Evolutionary conservation across 495 filamentous ascomycete genomes (phyloP).

Genomic region (Tuber brumale): DNA sequence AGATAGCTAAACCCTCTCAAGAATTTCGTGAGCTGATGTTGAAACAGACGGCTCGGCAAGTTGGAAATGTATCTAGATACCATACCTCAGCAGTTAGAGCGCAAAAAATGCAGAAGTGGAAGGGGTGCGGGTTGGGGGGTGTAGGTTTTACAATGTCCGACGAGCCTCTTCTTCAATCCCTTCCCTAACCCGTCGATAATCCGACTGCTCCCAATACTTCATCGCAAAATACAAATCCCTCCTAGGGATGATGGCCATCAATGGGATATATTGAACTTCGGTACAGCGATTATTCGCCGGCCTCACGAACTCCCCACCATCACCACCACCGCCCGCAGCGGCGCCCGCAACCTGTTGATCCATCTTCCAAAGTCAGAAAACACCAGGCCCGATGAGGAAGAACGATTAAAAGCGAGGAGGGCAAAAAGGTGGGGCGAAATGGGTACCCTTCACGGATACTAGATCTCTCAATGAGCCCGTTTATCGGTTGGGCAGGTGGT

Average conservation of each 20-base stretch:
- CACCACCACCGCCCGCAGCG: not conserved
- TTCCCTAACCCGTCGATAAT: not conserved
- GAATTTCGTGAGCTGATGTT: not conserved
- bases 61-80: not conserved
- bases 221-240: constrained; percentile 4
- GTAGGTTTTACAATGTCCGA: not conserved
- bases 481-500: not conserved
- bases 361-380: not conserved
- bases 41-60: not conserved
- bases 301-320: not conserved
- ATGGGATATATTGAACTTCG: not conserved
- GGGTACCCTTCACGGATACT: not conserved
- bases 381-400: not conserved
- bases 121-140: not conserved
- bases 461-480: not conserved
- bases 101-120: not conserved
- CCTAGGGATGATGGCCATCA: not conserved
- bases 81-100: not conserved
- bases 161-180: not conserved
- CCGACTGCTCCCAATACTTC: not conserved
- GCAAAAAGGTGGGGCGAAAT: not conserved
- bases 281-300: not conserved
- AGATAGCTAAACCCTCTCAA: not conserved
- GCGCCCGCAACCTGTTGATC: not conserved
- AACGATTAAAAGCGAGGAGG: not conserved